Evolutionary conservation across 495 filamentous ascomycete genomes (phyloP), one percentile per base, ranked within the genome.

Genomic region (Aspergillus affinis): DNA sequence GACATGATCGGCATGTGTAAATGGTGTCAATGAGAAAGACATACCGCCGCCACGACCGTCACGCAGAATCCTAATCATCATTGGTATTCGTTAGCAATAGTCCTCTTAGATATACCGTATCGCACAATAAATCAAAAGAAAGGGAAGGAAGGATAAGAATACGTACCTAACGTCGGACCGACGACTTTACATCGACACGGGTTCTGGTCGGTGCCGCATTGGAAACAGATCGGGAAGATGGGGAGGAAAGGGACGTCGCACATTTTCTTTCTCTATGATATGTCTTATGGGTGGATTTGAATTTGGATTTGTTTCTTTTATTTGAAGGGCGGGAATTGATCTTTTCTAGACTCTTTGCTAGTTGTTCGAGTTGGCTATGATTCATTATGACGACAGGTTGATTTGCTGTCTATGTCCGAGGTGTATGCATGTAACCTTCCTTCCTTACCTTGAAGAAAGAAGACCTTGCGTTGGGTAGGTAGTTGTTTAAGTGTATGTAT

Each of bases 141-240:
- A 52, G 55, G 21, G 51, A 23, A 18, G 30, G 41, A 49, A 57
- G 13, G 47, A n/a, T n/a, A n/a, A n/a, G n/a, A 49, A 17, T 32
- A 65, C 68, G 51, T 73, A 76, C 82, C 83, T 21, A 86, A 58
- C 2, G 83, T 85, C 23, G 84, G 84, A 10, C 84, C 83, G 23
- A 87, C 79, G 15, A 87, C 79, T 61, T 86, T 86, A 70, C 82
- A 86, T 54, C 78, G 82, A 57, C 84, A 86, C 1, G 84, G 84
- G 60, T 87, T 87, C 68, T 86, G 82, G 58, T 82, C 80, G 2
- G 81, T 83, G 44, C 80, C 80, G 64, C 80, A 82, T 67, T 83
- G 81, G 68, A 83, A 79, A 62, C 81, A 83, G 62, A 83, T 73
- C 2, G 81, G 81, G 58, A 82, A 74, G 66, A 77, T 67, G 19